Evolutionary conservation across 2,329 filamentous ascomycete species (phyloP), one percentile per base, ranked within the genome.

Genomic region (Ophiocordyceps polyrhachis-furcata): DNA sequence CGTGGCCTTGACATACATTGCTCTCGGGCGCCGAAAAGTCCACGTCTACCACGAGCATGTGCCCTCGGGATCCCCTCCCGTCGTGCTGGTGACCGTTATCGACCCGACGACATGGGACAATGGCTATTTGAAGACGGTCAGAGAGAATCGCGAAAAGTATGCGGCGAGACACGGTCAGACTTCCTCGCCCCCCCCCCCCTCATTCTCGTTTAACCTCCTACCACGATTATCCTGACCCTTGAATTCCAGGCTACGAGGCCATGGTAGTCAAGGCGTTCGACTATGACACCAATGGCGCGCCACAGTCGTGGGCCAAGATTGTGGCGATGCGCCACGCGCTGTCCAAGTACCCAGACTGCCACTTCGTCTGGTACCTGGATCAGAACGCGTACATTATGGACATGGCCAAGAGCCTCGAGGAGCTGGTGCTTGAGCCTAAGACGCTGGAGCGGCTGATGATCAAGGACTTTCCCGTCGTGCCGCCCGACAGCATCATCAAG

Each of bases 401-500:
- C 58, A 80, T 83, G 7, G 64, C 69, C 31, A 64, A 81, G 44
- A 73, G 75, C 14, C 64, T 96, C 31, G 77, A 86, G 51, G 69
- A 75, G 2, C 74, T 85, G 53, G 63, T 98, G 37, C 76, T 93
- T 60, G 67, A 76, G 12, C 64, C 77, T 12, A 66, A 67, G 44
- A 74, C 69, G 46, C 70, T 98, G 42, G 82, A 93, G 55, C 69
- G 68, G 20, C 60, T 83, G 46, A 95, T 96, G 85, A 75, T 91
- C 53, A 82, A 79, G 58, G 83, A 94, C 60, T 72, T 79, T 45
- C 77, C 91, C 6, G 78, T 98, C 43, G 89, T 96, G 9, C 91
- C 89, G 2, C 91, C 93, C 0, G 86, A 95, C 63, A 93, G 86
- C 64, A 88, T 98, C 54, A 96, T 98, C 65, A 89, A 84, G 68